Percentiles rank a stretch among this genome's conserved stretches.
Conservation (phyloP, 768 basidiomycete genomes). For the Termitomyces sp. region DNA sequence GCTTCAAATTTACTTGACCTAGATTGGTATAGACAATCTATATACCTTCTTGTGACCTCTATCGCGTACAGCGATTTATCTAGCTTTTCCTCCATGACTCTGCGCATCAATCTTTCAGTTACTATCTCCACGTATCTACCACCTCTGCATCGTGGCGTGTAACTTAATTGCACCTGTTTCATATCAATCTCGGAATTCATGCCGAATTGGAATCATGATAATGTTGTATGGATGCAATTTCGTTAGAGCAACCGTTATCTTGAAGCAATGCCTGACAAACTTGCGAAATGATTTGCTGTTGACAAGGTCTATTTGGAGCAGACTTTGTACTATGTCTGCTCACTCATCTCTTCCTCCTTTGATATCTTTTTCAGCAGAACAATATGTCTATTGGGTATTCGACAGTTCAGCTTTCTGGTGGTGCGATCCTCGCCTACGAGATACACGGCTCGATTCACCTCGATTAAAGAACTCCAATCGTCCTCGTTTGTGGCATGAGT, state of each 20-base stretch:
- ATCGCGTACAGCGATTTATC: neutral
- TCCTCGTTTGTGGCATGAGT: constrained; percentile 37
- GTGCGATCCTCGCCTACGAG: constrained; percentile 37
- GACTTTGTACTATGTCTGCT: neutral
- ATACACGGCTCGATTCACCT: constrained; percentile 33
- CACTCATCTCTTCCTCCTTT: neutral
- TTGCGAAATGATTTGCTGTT: constrained; percentile 2
- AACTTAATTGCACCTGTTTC: constrained; percentile 9
- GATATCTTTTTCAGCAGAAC: neutral
- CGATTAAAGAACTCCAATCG: constrained; percentile 26
- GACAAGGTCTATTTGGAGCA: neutral
- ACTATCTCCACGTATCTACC: neutral
- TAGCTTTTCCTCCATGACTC: neutral
- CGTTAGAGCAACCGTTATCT: constrained; percentile 5
- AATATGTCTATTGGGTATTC: constrained; percentile 21
- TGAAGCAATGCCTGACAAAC: constrained; percentile 5
- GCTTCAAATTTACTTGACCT: constrained; percentile 67
- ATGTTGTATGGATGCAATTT: constrained; percentile 10
- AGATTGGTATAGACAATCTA: constrained; percentile 3
- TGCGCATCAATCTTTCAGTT: neutral
- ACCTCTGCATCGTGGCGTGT: neutral
- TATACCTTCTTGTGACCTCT: neutral
- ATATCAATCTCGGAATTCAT: neutral
- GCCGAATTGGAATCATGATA: neutral
- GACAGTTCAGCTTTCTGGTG: constrained; percentile 29